Evolutionary conservation across 495 filamentous ascomycete species (phyloP).

Genomic region (Articulospora tetracladia): DNA sequence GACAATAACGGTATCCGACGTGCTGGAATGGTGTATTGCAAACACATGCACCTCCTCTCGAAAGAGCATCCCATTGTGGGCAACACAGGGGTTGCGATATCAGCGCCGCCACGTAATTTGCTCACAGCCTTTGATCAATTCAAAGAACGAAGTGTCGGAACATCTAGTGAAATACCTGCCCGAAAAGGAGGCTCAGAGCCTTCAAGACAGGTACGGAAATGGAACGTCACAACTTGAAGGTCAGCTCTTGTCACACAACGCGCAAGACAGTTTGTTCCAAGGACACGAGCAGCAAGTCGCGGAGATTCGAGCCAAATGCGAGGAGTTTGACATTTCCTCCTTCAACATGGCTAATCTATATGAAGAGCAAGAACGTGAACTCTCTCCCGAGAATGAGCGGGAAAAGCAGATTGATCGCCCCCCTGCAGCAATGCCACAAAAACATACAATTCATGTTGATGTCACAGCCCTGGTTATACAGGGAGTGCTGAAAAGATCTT

Average conservation of each 20-base stretch:
- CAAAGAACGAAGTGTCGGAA: slow-evolving; percentile 2
- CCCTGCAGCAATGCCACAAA: slow-evolving; percentile 26
- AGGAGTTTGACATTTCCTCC: slow-evolving; percentile 36
- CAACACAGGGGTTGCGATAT: slow-evolving; percentile 51
- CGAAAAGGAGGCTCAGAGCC: slow-evolving; percentile 31
- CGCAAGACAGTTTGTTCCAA: slow-evolving; percentile 18
- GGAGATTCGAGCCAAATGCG: slow-evolving; percentile 36
- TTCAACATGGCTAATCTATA: slow-evolving; percentile 40
- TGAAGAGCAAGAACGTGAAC: slow-evolving; percentile 70
- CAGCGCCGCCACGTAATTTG: slow-evolving; percentile 26
- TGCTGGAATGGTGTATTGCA: slow-evolving; percentile 55
- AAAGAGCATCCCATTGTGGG: slow-evolving; percentile 55
- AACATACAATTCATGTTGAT: slow-evolving; percentile 43
- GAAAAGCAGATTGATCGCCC: slow-evolving; percentile 54
- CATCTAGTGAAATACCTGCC: neutral
- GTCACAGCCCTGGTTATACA: slow-evolving; percentile 25
- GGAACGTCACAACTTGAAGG: slow-evolving; percentile 14
- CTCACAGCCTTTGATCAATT: neutral
- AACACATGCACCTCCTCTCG: slow-evolving; percentile 49
- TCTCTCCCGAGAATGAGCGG: slow-evolving; percentile 57
- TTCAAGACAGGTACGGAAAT: slow-evolving; percentile 27
- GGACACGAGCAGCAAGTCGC: slow-evolving; percentile 29
- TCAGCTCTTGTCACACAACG: slow-evolving; percentile 37
- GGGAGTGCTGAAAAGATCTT: slow-evolving; percentile 2
- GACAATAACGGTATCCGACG: slow-evolving; percentile 38